A percentile compares a stretch with the other conserved stretches of the same genome.
Evolutionary conservation across 1,284 basidiomycete species (phyloP).

Genomic region (Xerocomus amazonicus): DNA sequence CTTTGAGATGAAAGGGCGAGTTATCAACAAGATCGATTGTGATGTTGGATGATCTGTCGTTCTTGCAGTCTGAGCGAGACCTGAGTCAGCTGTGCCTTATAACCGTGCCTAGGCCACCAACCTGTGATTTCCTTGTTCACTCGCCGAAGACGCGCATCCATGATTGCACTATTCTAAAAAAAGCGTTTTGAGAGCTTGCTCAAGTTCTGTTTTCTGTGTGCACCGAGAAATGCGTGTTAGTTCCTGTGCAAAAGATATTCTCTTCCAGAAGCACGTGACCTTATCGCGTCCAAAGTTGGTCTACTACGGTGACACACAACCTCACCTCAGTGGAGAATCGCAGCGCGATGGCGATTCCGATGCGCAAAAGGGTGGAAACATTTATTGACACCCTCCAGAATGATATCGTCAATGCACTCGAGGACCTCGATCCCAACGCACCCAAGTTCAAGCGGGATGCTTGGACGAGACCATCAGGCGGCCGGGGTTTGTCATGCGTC

Average conservation of each 20-base stretch:
- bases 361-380: slow-evolving; percentile 79
- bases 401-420: slow-evolving; percentile 77
- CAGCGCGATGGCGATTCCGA: slow-evolving; percentile 33
- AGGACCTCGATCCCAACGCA: slow-evolving; percentile 72
- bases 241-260: neutral
- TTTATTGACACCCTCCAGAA: slow-evolving; percentile 83
- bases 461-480: slow-evolving; percentile 84
- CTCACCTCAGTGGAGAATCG: neutral
- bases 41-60: slow-evolving; percentile 86
- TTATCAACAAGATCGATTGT: slow-evolving; percentile 83
- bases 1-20: slow-evolving; percentile 84
- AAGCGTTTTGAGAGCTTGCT: neutral
- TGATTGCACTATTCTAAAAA: slow-evolving; percentile 28
- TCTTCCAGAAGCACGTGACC: slow-evolving; percentile 24
- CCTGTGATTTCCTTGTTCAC: slow-evolving; percentile 92
- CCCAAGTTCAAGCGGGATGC: slow-evolving; percentile 82
- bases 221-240: neutral
- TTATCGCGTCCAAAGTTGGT: no score
- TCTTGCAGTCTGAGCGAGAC: slow-evolving; percentile 75
- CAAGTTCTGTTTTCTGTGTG: neutral
- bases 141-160: slow-evolving; percentile 85
- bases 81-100: slow-evolving; percentile 1
- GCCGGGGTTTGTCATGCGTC: slow-evolving; percentile 86
- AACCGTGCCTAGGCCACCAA: slow-evolving; percentile 33
- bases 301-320: no score